Evolutionary conservation across 2,329 filamentous ascomycete species (phyloP), one percentile per base, ranked within the genome.

Genomic region (Chaetomium sp.): DNA sequence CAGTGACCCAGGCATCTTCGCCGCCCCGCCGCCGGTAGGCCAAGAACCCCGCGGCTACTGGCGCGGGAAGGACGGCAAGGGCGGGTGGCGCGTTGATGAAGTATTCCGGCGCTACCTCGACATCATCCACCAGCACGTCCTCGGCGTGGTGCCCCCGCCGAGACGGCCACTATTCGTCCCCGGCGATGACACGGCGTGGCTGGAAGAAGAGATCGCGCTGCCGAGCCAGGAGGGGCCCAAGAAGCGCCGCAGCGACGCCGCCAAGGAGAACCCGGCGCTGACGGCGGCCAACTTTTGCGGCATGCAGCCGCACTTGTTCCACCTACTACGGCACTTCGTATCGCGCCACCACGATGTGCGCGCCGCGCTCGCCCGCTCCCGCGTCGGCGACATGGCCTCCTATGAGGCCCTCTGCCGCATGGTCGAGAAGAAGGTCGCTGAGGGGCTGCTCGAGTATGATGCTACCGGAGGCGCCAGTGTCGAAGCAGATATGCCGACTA

Each of bases 241-340:
- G 76, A 84, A 82, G 72, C 78, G 56, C 9, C 45, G 62, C 16
- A 57, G 50, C 27, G 65, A 65, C 9, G 38, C 51, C 75, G 42
- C 57, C 33, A 67, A 76, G 69, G 76, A 77, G 66, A 78, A 78
- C 56, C 78, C 79, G 61, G 76, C 76, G 53, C 74, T 72, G 45
- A 64, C 68, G 54, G 78, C 76, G 73, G 85, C 79, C 3, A 98
- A 95, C 75, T 81, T 97, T 56, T 82, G 85, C 12, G 88, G 88
- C 38, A 91, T 97, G 83, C 93, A 98, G 76, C 87, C 92, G 0
- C 95, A 99, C 76, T 85, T 97, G 51, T 99, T 99, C 81, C 91
- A 96, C 75, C 85, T 99, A 29, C 84, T 98, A 25, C 86, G 94
- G 19, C 88, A 94, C 35, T 85, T 98, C 27, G 88, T 99, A 38